Conservation (phyloP, 306 rosid species). For the Senna tora region DNA sequence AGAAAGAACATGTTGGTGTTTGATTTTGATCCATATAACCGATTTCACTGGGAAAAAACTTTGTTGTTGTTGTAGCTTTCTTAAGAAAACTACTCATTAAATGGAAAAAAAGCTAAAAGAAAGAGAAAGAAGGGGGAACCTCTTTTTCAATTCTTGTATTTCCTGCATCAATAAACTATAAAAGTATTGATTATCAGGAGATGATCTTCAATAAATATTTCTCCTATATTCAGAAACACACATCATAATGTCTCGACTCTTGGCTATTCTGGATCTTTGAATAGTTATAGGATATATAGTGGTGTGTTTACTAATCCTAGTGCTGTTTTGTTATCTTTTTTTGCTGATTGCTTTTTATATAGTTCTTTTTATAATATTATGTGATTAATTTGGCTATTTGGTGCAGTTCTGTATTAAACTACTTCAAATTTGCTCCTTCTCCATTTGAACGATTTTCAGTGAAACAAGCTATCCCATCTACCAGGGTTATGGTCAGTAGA, state of each 20-base stretch:
- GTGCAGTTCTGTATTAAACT: conserved; percentile 69
- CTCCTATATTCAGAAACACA: conserved; percentile 12
- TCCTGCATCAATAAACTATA: conserved; percentile 2
- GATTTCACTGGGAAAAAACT: too few relatives aligned
- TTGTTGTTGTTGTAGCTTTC: too few relatives aligned
- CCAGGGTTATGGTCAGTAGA: conserved; percentile 49
- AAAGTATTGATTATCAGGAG: conserved; percentile 16
- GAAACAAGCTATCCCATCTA: conserved; percentile 26
- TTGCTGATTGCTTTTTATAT: not conserved
- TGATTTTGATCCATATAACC: too few relatives aligned
- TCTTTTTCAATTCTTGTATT: not conserved
- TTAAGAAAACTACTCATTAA: not conserved
- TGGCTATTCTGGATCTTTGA: not conserved
- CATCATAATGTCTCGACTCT: not conserved
- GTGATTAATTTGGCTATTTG: conserved; percentile 28
- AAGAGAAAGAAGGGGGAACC: not conserved
- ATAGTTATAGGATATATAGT: not conserved
- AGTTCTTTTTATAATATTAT: conserved; percentile 22
- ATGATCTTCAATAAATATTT: not conserved
- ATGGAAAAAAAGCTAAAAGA: not conserved
- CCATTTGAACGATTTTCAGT: conserved; percentile 71
- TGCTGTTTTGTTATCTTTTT: not conserved
- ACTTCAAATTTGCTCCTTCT: conserved; percentile 79
- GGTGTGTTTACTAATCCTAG: conserved; percentile 5
- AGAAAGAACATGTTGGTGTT: too few relatives aligned